Conservation (phyloP, 2,329 filamentous ascomycete genomes). For the Aspergillus nomiae region DNA sequence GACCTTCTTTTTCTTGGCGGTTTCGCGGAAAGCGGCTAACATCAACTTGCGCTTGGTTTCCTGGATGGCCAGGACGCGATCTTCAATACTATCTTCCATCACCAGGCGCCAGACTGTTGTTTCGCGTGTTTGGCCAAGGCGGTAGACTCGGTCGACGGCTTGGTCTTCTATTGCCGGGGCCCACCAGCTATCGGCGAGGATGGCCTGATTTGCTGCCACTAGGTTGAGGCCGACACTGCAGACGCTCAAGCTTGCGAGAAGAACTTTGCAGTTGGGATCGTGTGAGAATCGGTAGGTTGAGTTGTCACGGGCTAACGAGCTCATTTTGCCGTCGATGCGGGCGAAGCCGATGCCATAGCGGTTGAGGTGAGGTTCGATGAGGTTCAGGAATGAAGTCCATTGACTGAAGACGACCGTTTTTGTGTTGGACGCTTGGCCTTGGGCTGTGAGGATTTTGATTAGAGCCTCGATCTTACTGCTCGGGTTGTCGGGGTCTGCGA, state of each 20-base stretch:
- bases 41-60: constrained; percentile 77
- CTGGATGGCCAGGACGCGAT: constrained; percentile 77
- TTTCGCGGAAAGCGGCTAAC: constrained; percentile 77
- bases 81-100: constrained; percentile 78
- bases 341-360: constrained; percentile 64
- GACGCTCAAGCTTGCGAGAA: constrained; percentile 80
- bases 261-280: constrained; percentile 68
- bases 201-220: constrained; percentile 81
- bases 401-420: constrained; percentile 84
- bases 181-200: constrained; percentile 87
- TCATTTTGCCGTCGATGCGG: constrained; percentile 82
- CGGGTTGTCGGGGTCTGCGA: constrained; percentile 64
- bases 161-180: constrained; percentile 91
- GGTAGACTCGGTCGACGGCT: constrained; percentile 83
- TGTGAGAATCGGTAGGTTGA: constrained; percentile 68
- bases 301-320: constrained; percentile 67
- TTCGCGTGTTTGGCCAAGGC: constrained; percentile 76
- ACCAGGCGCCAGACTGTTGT: constrained; percentile 78
- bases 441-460: constrained; percentile 72
- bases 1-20: constrained; percentile 57
- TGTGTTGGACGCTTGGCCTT: constrained; percentile 63
- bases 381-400: constrained; percentile 76
- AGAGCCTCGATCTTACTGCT: constrained; percentile 84
- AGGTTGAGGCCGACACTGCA: constrained; percentile 86
- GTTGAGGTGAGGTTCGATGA: constrained; percentile 69